Evolutionary conservation across 129 eudicot genomes (phyloP).

Genomic region (Artemisia annua): DNA sequence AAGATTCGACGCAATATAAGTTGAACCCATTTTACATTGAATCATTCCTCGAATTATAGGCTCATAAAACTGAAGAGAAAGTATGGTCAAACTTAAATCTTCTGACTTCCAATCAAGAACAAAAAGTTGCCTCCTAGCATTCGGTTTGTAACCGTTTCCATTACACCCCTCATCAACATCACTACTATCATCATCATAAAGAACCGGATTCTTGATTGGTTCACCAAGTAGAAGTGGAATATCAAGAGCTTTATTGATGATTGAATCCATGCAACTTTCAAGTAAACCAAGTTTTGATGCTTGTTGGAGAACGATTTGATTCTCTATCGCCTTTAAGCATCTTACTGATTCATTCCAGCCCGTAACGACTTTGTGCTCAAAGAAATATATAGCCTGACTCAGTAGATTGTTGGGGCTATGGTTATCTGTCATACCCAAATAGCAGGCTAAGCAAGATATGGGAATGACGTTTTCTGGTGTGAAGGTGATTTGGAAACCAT

Average conservation of each 20-base stretch:
- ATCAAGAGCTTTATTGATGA: conserved; percentile 38
- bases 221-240: conserved; percentile 54
- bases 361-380: conserved; percentile 40
- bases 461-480: conserved; percentile 47
- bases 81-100: conserved; percentile 42
- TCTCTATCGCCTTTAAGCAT: conserved; percentile 35
- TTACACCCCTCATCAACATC: conserved; percentile 15
- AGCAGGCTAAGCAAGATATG: conserved; percentile 41
- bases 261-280: conserved; percentile 42
- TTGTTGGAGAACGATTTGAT: conserved; percentile 32
- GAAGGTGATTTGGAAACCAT: conserved; percentile 44
- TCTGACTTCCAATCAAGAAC: conserved; percentile 38
- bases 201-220: conserved; percentile 32
- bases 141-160: conserved; percentile 31
- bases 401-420: conserved; percentile 50
- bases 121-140: conserved; percentile 54
- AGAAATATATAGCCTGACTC: conserved; percentile 31
- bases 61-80: conserved; percentile 46
- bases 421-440: conserved; percentile 55
- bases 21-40: conserved; percentile 41
- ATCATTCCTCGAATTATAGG: conserved; percentile 46
- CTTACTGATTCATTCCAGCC: conserved; percentile 48
- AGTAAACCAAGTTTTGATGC: conserved; percentile 45
- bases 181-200: conserved; percentile 30
- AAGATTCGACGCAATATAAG: conserved; percentile 46